These are phyloP conservation scores for Typha latifolia DNA, from an alignment of 176 grass and related monocot genomes.

Conservation along the genomic window DNA sequence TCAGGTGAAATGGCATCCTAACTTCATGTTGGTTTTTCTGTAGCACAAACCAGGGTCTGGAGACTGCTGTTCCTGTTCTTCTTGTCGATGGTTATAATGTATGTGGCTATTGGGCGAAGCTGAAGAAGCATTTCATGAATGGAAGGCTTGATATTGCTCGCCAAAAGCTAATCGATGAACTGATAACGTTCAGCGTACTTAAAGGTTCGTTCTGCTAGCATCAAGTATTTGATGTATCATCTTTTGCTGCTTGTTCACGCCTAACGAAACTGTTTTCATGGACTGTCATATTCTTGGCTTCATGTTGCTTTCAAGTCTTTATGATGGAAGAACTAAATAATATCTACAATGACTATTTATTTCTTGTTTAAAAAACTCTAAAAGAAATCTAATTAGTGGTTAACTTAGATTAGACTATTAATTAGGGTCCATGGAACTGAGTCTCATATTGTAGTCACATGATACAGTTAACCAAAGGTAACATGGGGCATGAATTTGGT, in stretches of 20 bases:
- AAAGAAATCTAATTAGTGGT: too few species aligned
- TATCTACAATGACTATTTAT: too few species aligned
- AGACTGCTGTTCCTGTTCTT: slow-evolving; percentile 65
- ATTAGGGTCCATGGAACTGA: too few species aligned
- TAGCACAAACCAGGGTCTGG: slow-evolving; percentile 61
- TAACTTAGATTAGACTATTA: too few species aligned
- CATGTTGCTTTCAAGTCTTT: too few species aligned
- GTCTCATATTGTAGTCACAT: too few species aligned
- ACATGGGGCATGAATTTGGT: too few species aligned
- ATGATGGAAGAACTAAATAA: too few species aligned
- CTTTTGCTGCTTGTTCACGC: not conserved
- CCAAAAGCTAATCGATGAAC: slow-evolving; percentile 66
- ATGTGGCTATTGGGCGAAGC: slow-evolving; percentile 84
- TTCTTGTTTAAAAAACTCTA: too few species aligned
- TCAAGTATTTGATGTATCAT: not conserved
- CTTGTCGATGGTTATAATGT: slow-evolving; percentile 94
- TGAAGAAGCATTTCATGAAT: slow-evolving; percentile 74
- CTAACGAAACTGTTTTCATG: not conserved
- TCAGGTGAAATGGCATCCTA: not conserved
- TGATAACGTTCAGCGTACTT: slow-evolving; percentile 71
- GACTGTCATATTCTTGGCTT: not conserved
- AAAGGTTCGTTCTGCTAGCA: slow-evolving; percentile 35
- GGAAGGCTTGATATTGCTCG: slow-evolving; percentile 83
- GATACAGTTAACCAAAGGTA: too few species aligned
- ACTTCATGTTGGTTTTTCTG: slow-evolving; percentile 21